Base-by-base conservation (phyloP, 768 basidiomycete genomes). In the Serendipita sp. region DNA sequence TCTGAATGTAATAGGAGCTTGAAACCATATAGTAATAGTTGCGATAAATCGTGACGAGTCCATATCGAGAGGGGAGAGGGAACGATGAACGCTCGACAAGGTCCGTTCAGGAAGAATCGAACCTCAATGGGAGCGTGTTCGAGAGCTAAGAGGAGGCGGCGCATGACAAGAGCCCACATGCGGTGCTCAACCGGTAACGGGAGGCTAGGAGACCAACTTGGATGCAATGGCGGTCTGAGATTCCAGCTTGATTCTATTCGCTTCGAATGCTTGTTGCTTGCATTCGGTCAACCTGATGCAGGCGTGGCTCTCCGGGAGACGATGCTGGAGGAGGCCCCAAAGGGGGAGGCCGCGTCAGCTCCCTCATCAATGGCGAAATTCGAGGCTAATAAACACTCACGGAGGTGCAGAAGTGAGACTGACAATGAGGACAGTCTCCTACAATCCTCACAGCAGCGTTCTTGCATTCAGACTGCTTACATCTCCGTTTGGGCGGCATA, bases 401-500 rank as follows among this genome's bases (percentile, higher is more conserved):
- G 34, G 64, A 62, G 16, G 83, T 81, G 70, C 91, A 94, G 75
- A 91, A 93, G 69, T 84, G 81, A 13, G 78, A 76, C 63, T 81
- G 77, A 73, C 91, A 94, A 70, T 88, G 84, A 43, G 87, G 83
- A 72, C 91, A 94, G 68, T 87, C 82, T 3, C 91, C 91, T 45
- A 89, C 88, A 68, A 93, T 84, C 68, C 89, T 85, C 60, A 92
- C 78, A 2, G 83, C 87, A 4, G 89, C 88, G 66, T 83, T 84
- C 70, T 80, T 87, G 78, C 91, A 93, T 66, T 81, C 82, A 62
- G 76, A 76, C 74, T 85, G 81, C 73, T 90, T 86, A 77, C 90
- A 92, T 71, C 88, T 87, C 74, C 89, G 90, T 87, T 90, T 91
- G 71, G 81, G 78, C 69, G 88, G 79, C 90, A 91, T 91, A 37